Evolutionary conservation across 495 filamentous ascomycete genomes (phyloP).

Genomic region (Daldinia decipiens): DNA sequence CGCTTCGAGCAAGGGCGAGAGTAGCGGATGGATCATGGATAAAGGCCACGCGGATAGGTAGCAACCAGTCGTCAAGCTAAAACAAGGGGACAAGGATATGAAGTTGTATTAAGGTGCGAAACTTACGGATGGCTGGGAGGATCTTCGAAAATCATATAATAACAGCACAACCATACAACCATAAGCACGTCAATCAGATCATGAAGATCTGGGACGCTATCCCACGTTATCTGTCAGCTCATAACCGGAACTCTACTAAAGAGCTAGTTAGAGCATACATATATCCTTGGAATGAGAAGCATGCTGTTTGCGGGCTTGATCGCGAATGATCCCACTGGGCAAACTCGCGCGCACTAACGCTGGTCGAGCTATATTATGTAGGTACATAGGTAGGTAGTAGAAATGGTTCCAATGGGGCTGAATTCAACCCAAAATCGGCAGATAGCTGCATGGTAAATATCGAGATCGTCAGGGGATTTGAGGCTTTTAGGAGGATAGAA

Average conservation of each 20-base stretch:
- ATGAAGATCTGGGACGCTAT: constrained; percentile 33
- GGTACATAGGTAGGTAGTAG: background rate
- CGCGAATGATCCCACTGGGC: background rate
- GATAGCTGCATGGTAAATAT: constrained; percentile 35
- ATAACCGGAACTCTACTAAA: background rate
- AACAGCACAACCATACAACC: constrained; percentile 22
- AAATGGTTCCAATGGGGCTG: constrained; percentile 18
- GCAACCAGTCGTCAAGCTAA: constrained; percentile 34
- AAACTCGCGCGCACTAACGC: constrained; percentile 10
- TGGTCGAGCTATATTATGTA: constrained; percentile 8
- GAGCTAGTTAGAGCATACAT: too few species aligned
- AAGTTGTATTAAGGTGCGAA: constrained; percentile 31
- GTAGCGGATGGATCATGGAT: constrained; percentile 16
- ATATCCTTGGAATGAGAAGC: background rate
- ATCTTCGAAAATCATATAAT: constrained; percentile 42
- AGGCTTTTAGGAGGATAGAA: constrained; percentile 26
- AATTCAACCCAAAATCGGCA: constrained; percentile 27
- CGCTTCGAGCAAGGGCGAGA: constrained; percentile 27
- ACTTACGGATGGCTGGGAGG: constrained; percentile 23
- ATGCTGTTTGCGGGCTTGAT: background rate
- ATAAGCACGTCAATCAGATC: constrained; percentile 41
- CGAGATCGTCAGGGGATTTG: constrained; percentile 45
- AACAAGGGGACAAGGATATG: constrained; percentile 34
- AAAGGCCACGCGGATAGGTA: constrained; percentile 41
- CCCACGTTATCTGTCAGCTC: constrained; percentile 12